Evolutionary conservation across 1,139 yeast species (phyloP).

Genomic region (Debaryomyces subglobosus): DNA sequence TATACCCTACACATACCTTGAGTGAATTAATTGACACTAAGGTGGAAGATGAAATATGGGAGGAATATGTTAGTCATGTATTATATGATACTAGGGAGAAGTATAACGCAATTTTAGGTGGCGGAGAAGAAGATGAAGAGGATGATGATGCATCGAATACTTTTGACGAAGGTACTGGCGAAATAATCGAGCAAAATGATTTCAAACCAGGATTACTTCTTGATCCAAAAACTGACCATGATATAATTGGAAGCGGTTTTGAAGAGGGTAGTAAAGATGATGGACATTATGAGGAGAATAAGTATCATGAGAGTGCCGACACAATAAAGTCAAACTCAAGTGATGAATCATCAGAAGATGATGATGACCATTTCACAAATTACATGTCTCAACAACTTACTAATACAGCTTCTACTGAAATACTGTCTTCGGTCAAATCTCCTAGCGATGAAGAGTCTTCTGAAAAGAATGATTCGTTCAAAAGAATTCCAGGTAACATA

Average conservation of each 20-base stretch:
- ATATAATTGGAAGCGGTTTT: constrained; percentile 27
- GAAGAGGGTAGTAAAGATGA: constrained; percentile 24
- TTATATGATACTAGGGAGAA: constrained; percentile 89
- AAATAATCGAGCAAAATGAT: constrained; percentile 42
- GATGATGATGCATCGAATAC: constrained; percentile 45
- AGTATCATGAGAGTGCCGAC: constrained; percentile 39
- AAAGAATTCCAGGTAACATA: constrained; percentile 11
- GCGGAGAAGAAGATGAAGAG: constrained; percentile 49
- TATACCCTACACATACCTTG: constrained; percentile 64
- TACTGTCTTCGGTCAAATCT: constrained; percentile 47
- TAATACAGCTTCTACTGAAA: constrained; percentile 59
- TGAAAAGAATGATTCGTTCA: constrained; percentile 11
- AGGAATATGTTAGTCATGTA: constrained; percentile 78
- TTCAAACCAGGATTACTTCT: constrained; percentile 39
- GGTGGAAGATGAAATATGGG: constrained; percentile 72
- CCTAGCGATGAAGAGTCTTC: constrained; percentile 53
- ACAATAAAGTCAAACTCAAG: constrained; percentile 17
- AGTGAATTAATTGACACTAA: constrained; percentile 63
- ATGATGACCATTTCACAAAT: constrained; percentile 59
- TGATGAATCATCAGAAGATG: constrained; percentile 32
- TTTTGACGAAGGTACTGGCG: constrained; percentile 57
- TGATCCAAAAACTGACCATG: constrained; percentile 40
- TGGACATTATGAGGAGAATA: constrained; percentile 26
- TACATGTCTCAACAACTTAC: constrained; percentile 85
- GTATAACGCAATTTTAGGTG: constrained; percentile 94